Evolutionary conservation across 495 filamentous ascomycete genomes (phyloP), one percentile per base, ranked within the genome.

Genomic region (Jackrogersella minutella): DNA sequence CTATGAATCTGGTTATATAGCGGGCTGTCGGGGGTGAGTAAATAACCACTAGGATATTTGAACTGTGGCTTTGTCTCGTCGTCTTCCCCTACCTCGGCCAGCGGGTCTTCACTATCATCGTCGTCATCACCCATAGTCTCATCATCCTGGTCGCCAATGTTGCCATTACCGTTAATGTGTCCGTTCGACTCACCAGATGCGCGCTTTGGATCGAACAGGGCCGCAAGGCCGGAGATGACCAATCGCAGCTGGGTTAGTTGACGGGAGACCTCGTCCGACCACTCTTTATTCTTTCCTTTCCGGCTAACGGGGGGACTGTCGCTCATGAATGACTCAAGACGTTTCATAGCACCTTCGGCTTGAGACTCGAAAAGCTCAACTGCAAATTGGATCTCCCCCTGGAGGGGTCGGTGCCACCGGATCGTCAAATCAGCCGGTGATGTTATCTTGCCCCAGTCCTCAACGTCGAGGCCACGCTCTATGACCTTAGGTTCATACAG

Each of bases 281-380:
- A 99, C 68, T 96, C 93, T 76, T 98, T 98, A 52, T 94, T 95
- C 72, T 91, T 96, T 40, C 95, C 95, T 68, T 96, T 93, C 40
- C 94, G 85, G 75, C 93, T 97, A 26, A 97, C 87, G n/a, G 84
- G 88, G 3, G 93, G 92, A 28, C 87, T 86, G 33, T 92, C 89
- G 62, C 89, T 86, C 55, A 91, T 96, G 31, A 99, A 82, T 30
- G 88, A 85, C 39, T 82, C 83, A 1, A 99, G 79, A 31, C 89
- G 85, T 54, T 75, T 58, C 28, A 78, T 74, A 2, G 84, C 83
- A 4, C 76, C 75, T 31, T 84, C 81, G 41, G 94, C 79, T 72
- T 97, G 92, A 21, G 87, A 90, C 70, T 92, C 85, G 69, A 96
- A 97, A 1, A 98, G 77, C 62, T 93, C 89, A 2, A 94, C 87